Evolutionary conservation across 129 eudicot genomes (phyloP).

Genomic region (Chrysanthemum lavandulifolium): DNA sequence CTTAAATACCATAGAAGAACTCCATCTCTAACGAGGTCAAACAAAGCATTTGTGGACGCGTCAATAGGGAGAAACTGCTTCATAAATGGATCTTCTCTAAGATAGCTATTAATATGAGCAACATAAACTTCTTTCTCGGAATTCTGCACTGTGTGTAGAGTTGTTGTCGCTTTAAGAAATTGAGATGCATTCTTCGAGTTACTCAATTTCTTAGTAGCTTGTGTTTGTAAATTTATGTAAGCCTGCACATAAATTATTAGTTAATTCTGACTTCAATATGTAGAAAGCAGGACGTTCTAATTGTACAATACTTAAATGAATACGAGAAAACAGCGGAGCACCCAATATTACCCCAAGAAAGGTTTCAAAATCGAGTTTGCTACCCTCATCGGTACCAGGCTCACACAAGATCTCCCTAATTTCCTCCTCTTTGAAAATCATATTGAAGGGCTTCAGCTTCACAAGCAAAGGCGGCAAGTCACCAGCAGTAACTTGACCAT

Average conservation of each 20-base stretch:
- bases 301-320: background rate
- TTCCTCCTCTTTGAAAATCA: conserved; percentile 63
- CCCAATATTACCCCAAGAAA: conserved; percentile 58
- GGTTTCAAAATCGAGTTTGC: conserved; percentile 72
- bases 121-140: conserved; percentile 89
- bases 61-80: conserved; percentile 96
- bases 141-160: conserved; percentile 72
- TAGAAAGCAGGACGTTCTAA: background rate
- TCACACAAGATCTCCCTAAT: conserved; percentile 52
- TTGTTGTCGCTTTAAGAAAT: conserved; percentile 75
- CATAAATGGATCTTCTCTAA: conserved; percentile 82
- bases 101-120: conserved; percentile 91
- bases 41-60: conserved; percentile 65
- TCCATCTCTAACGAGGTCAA: conserved; percentile 90
- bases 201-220: conserved; percentile 62
- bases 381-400: conserved; percentile 42
- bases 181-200: conserved; percentile 58
- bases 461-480: conserved; percentile 81
- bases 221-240: conserved; percentile 64
- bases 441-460: conserved; percentile 53
- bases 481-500: conserved; percentile 58
- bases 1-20: conserved; percentile 89
- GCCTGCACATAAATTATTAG: conserved; percentile 42
- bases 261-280: conserved; percentile 11
- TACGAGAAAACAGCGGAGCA: background rate